phyloP scores from a whole-genome alignment of 192 early-diverging fungal species.

The Backusella macrospora region DNA sequence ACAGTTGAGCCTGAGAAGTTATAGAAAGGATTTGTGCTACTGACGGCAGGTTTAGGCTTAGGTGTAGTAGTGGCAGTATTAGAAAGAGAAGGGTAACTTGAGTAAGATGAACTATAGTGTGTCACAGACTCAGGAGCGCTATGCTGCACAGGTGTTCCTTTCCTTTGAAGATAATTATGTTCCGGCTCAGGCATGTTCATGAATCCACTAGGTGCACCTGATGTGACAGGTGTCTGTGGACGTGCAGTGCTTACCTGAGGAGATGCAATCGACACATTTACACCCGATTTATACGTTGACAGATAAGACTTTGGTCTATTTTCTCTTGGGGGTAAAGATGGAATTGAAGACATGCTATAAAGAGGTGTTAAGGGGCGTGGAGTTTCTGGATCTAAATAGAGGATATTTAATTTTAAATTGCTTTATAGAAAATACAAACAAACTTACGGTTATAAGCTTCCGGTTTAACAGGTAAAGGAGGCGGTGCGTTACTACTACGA shows the following conservation, averaged over 20 bases:
- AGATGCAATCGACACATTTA: slow-evolving; percentile 2
- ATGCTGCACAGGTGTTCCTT: slow-evolving; percentile 1
- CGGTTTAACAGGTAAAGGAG: slow-evolving; percentile 19
- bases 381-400: slow-evolving; percentile 12
- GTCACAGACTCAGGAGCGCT: background rate
- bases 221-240: slow-evolving; percentile 12
- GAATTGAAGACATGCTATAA: slow-evolving; percentile 2
- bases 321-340: background rate
- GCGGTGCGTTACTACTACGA: background rate
- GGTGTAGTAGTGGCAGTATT: background rate
- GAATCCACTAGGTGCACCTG: slow-evolving; percentile 1
- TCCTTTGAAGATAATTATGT: background rate
- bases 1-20: background rate
- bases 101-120: background rate
- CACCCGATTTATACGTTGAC: background rate
- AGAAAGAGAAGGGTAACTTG: background rate
- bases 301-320: background rate
- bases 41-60: background rate
- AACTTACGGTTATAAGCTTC: slow-evolving; percentile 14
- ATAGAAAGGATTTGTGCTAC: background rate
- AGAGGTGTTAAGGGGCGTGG: slow-evolving; percentile 3
- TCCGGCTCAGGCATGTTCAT: slow-evolving; percentile 6
- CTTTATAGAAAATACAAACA: background rate
- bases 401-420: background rate
- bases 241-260: background rate